Conservation (phyloP, 2,329 filamentous ascomycete genomes). For the Cadophora sp. region DNA sequence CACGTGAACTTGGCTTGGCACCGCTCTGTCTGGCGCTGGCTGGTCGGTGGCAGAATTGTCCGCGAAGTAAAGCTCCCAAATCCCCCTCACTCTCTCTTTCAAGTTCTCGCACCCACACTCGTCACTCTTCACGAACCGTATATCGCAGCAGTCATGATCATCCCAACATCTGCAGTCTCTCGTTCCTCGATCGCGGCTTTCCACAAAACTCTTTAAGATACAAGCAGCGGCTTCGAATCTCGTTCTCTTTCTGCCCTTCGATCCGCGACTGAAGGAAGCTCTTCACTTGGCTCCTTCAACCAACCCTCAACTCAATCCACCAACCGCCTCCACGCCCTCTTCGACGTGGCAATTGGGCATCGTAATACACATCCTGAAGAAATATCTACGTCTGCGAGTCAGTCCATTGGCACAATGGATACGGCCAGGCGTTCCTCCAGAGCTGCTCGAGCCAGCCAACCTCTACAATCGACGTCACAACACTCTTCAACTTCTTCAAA, state of each 20-base stretch:
- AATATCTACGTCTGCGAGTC: constrained; percentile 4
- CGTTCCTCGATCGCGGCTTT: constrained; percentile 30
- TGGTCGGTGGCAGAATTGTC: background rate
- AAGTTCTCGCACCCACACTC: constrained; percentile 4
- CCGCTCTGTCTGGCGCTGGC: background rate
- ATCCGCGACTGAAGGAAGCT: constrained; percentile 19
- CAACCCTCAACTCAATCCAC: constrained; percentile 29
- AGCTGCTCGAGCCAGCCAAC: constrained; percentile 82
- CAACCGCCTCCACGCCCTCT: constrained; percentile 26
- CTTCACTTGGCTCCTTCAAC: background rate
- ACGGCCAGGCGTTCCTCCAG: constrained; percentile 85
- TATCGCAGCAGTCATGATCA: constrained; percentile 35
- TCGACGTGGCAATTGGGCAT: constrained; percentile 20
- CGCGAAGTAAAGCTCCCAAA: constrained; percentile 7
- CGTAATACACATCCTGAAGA: constrained; percentile 5
- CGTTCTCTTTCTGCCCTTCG: constrained; percentile 30
- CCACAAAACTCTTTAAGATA: constrained; percentile 14
- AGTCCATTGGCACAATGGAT: constrained; percentile 52
- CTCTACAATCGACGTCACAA: constrained; percentile 70
- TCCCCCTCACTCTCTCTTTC: constrained; percentile 7
- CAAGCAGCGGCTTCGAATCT: constrained; percentile 23
- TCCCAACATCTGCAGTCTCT: constrained; percentile 26
- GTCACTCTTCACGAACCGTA: background rate
- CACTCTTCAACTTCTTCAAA: constrained; percentile 81
- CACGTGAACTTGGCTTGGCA: background rate